phyloP scores from a whole-genome alignment of 495 filamentous ascomycete genomes.

The Tuber indicum region DNA sequence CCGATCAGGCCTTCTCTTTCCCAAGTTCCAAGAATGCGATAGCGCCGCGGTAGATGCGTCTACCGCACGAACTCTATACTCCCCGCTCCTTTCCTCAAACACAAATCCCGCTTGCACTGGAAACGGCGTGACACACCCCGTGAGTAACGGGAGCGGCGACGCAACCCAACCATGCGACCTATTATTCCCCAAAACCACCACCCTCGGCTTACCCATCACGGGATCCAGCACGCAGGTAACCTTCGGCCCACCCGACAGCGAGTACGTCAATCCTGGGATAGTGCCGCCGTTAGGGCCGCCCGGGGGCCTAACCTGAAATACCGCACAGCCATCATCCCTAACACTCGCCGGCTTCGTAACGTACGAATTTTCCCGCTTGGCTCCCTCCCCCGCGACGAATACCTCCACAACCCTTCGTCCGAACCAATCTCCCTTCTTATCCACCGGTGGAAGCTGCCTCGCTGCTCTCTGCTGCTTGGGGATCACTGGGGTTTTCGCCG shows the following conservation, averaged over 20 bases:
- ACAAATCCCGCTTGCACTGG: constrained; percentile 32
- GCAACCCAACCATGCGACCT: constrained; percentile 26
- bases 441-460: constrained; percentile 27
- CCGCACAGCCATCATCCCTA: constrained; percentile 31
- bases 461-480: constrained; percentile 28
- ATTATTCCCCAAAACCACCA: constrained; percentile 23
- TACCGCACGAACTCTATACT: constrained; percentile 29
- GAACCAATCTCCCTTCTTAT: constrained; percentile 33
- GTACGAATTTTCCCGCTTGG: constrained; percentile 20
- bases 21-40: constrained; percentile 33
- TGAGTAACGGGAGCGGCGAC: constrained; percentile 29
- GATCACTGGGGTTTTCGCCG: constrained; percentile 15
- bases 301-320: constrained; percentile 22
- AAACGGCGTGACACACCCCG: constrained; percentile 35
- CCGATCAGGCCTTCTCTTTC: constrained; percentile 31
- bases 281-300: not conserved
- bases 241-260: not conserved
- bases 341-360: constrained; percentile 27
- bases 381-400: constrained; percentile 34
- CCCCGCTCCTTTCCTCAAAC: constrained; percentile 23
- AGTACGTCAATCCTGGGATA: not conserved
- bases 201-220: constrained; percentile 20
- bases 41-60: constrained; percentile 17
- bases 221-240: constrained; percentile 29
- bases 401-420: constrained; percentile 37